These are phyloP conservation scores for Pneumocystis canis DNA, from an alignment of 1,139 yeast genomes.

Conservation along the genomic window DNA sequence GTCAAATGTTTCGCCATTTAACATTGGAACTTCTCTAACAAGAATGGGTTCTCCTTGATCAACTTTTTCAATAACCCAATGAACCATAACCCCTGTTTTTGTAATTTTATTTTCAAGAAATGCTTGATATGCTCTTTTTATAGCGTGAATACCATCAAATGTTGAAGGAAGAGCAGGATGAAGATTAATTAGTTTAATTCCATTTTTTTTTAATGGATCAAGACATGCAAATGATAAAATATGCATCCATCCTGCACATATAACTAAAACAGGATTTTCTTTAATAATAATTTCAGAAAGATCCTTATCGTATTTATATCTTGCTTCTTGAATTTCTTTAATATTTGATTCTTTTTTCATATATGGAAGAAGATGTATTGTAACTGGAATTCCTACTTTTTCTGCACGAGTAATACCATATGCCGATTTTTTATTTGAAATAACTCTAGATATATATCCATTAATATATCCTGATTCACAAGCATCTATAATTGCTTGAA, in stretches of 20 bases:
- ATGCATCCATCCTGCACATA: slow-evolving; percentile 98
- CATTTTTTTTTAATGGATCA: slow-evolving; percentile 43
- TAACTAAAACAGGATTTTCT: slow-evolving; percentile 60
- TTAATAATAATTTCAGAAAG: slow-evolving; percentile 51
- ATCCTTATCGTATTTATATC: slow-evolving; percentile 62
- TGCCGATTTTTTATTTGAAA: slow-evolving; percentile 72
- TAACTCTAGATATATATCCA: slow-evolving; percentile 46
- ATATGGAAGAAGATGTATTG: slow-evolving; percentile 63
- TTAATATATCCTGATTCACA: slow-evolving; percentile 31
- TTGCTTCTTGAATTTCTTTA: slow-evolving; percentile 40
- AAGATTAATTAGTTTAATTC: slow-evolving; percentile 68
- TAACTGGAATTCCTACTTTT: slow-evolving; percentile 50
- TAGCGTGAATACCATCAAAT: slow-evolving; percentile 93
- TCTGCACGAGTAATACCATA: slow-evolving; percentile 72
- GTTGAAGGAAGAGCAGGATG: slow-evolving; percentile 97
- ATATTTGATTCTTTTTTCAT: slow-evolving; percentile 28
- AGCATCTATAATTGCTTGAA: slow-evolving; percentile 86
- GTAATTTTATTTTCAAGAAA: slow-evolving; percentile 67
- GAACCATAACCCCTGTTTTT: slow-evolving; percentile 94
- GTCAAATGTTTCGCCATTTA: slow-evolving; percentile 59
- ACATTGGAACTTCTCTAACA: slow-evolving; percentile 59
- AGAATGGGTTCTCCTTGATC: slow-evolving; percentile 84
- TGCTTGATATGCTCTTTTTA: slow-evolving; percentile 88
- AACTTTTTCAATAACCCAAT: slow-evolving; percentile 83
- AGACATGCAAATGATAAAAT: slow-evolving; percentile 68